These are phyloP conservation scores for Pichia insulana DNA, from an alignment of 805 yeast genomes.

Conservation along the genomic window DNA sequence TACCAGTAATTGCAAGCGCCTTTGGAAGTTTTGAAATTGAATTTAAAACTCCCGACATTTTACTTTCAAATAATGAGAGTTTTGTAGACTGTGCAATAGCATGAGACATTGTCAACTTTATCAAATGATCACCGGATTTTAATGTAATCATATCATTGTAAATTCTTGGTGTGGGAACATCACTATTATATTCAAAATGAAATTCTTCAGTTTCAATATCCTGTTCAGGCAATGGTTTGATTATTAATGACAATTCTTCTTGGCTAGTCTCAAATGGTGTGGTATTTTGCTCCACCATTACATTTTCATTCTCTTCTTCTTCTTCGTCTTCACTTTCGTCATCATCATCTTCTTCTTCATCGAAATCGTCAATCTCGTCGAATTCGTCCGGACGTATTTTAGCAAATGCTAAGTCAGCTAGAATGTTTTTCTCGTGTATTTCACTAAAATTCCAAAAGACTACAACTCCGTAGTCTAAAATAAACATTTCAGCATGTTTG, in stretches of 20 bases:
- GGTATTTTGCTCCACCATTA: not conserved
- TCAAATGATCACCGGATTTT: constrained; percentile 84
- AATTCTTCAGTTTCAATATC: constrained; percentile 91
- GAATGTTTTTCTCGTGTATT: constrained; percentile 81
- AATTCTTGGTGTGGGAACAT: constrained; percentile 49
- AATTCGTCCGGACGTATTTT: constrained; percentile 33
- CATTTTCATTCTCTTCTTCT: constrained; percentile 2
- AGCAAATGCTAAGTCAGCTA: constrained; percentile 85
- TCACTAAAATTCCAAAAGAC: constrained; percentile 97
- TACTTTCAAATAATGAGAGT: constrained; percentile 80
- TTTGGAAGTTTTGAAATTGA: constrained; percentile 87
- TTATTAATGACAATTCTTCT: constrained; percentile 35
- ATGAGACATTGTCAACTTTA: constrained; percentile 87
- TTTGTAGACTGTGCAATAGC: constrained; percentile 96
- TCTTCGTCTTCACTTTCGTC: constrained; percentile 28
- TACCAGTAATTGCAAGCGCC: constrained; percentile 82
- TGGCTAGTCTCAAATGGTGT: constrained; percentile 5
- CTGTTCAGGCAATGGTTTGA: constrained; percentile 72
- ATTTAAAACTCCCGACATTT: constrained; percentile 76
- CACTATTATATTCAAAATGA: constrained; percentile 55
- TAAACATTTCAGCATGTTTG: constrained; percentile 79
- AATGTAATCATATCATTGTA: constrained; percentile 92
- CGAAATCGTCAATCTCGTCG: constrained; percentile 32
- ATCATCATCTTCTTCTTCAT: constrained; percentile 29
- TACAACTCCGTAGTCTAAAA: constrained; percentile 89